A percentile compares a stretch with the other conserved stretches of the same genome.
Evolutionary conservation across 73 alveolate genomes (phyloP).

Genomic region (Tetrahymena thermophila): DNA sequence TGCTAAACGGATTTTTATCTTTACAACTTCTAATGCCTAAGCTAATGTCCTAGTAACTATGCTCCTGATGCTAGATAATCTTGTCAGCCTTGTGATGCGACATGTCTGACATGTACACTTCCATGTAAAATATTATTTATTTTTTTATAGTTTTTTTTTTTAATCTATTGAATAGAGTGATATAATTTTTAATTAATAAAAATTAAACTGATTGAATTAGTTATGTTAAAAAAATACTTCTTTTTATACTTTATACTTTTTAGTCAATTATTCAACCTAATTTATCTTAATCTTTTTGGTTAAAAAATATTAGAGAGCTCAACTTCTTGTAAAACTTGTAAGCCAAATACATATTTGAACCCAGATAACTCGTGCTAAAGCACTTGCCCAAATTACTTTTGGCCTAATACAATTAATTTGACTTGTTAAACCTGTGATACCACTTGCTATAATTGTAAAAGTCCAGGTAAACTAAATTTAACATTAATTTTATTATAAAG

Average conservation of each 20-base stretch:
- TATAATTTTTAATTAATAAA: too few species aligned
- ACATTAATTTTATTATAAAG: not conserved
- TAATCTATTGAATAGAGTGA: too few species aligned
- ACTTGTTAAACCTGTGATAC: not conserved
- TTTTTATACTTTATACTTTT: too few species aligned
- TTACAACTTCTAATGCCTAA: not conserved
- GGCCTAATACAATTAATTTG: not conserved
- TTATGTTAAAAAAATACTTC: too few species aligned
- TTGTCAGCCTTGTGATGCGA: not conserved
- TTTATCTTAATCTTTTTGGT: too few species aligned
- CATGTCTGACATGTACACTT: not conserved
- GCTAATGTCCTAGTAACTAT: not conserved
- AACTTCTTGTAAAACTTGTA: not conserved
- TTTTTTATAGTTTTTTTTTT: too few species aligned
- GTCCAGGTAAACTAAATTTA: not conserved
- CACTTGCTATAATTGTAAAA: not conserved
- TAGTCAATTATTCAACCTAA: too few species aligned
- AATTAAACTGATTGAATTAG: too few species aligned
- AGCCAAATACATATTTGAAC: not conserved
- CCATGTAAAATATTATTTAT: not conserved
- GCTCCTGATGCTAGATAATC: not conserved
- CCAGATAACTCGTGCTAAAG: not conserved
- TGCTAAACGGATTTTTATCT: not conserved
- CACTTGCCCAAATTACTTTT: not conserved
- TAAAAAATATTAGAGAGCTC: not conserved